These are phyloP conservation scores for Taphrina wiesneri DNA, from an alignment of 1,139 yeast species.

Conservation along the genomic window DNA sequence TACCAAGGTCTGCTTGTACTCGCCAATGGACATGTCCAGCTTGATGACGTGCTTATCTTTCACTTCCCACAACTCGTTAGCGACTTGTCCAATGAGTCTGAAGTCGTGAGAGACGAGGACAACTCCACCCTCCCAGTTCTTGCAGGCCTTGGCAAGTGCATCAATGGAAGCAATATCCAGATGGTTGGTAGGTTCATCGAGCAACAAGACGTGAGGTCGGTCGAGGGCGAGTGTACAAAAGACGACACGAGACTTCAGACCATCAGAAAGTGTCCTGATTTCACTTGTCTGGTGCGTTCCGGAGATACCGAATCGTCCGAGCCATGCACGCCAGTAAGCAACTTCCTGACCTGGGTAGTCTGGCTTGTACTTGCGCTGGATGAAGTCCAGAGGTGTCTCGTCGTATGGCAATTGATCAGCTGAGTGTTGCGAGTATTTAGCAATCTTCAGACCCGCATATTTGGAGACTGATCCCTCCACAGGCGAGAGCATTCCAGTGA, in stretches of 20 bases:
- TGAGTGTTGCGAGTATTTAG: slow-evolving; percentile 98
- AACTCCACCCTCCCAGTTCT: slow-evolving; percentile 94
- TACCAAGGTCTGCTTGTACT: slow-evolving; percentile 37
- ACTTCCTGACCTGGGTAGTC: slow-evolving; percentile 87
- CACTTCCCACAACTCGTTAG: slow-evolving; percentile 61
- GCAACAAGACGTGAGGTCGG: slow-evolving; percentile 86
- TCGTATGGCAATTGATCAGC: slow-evolving; percentile 96
- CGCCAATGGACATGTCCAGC: slow-evolving; percentile 34
- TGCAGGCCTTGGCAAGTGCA: slow-evolving; percentile 94
- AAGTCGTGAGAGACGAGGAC: slow-evolving; percentile 98
- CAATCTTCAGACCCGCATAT: slow-evolving; percentile 96
- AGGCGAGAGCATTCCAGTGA: slow-evolving; percentile 91
- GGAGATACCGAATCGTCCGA: slow-evolving; percentile 97
- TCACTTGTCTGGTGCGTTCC: slow-evolving; percentile 99
- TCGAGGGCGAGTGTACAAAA: slow-evolving; percentile 94
- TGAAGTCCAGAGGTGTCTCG: slow-evolving; percentile 92
- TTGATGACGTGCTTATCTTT: slow-evolving; percentile 37
- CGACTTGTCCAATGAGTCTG: slow-evolving; percentile 95
- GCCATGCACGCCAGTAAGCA: slow-evolving; percentile 98
- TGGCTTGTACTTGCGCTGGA: slow-evolving; percentile 59
- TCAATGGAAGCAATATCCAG: slow-evolving; percentile 97
- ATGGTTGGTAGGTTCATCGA: slow-evolving; percentile 99
- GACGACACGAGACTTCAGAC: slow-evolving; percentile 98
- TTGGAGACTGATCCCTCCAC: slow-evolving; percentile 87
- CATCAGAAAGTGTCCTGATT: slow-evolving; percentile 98